Percentiles rank a stretch among this genome's conserved stretches.
phyloP scores from a whole-genome alignment of 345 rosid species.

The Turnera subulata region DNA sequence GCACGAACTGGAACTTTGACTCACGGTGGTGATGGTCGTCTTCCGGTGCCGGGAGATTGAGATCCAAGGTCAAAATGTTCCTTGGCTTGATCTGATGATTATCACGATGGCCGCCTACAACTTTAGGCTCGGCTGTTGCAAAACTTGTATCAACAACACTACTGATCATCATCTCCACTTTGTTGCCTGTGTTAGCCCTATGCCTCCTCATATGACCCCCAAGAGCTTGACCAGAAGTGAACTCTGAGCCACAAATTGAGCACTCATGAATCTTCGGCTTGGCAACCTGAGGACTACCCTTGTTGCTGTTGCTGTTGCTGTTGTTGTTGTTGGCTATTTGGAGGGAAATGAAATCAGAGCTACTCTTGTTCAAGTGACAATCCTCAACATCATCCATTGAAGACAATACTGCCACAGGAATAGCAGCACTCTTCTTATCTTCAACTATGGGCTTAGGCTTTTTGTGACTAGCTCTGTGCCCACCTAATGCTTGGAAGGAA shows the following conservation, averaged over 20 bases:
- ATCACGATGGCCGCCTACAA: neutral
- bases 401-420: neutral
- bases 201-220: conserved; percentile 99
- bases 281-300: conserved; percentile 18
- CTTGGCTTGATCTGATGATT: conserved; percentile 32
- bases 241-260: conserved; percentile 84
- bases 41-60: conserved; percentile 92
- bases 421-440: conserved; percentile 32
- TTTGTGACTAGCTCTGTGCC: conserved; percentile 97
- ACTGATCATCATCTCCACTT: neutral
- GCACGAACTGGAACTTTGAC: conserved; percentile 55
- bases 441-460: conserved; percentile 40
- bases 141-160: too few species aligned
- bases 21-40: conserved; percentile 42
- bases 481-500: conserved; percentile 95
- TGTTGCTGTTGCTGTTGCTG: too few species aligned
- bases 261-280: conserved; percentile 73
- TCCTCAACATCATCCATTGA: conserved; percentile 17
- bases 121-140: neutral
- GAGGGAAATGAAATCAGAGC: conserved; percentile 25
- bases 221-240: conserved; percentile 89
- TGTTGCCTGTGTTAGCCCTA: conserved; percentile 34
- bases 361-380: conserved; percentile 9
- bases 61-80: conserved; percentile 64
- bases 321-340: conserved; percentile 14